phyloP scores from a whole-genome alignment of 2,329 filamentous ascomycete species.

The Colletotrichum navitas region DNA sequence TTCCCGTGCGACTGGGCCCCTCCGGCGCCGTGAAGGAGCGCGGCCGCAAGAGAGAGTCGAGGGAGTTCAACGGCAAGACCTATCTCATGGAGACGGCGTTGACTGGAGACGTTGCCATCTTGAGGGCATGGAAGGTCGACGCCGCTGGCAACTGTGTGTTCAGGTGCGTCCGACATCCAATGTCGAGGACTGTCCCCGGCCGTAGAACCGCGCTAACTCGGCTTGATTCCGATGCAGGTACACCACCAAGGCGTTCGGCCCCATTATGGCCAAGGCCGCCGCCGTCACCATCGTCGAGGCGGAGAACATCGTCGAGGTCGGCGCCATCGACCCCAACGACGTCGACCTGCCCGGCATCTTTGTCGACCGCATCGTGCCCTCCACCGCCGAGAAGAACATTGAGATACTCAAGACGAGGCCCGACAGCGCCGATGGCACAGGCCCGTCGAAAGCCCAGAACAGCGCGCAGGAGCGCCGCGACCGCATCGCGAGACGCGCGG shows the following conservation, averaged over 20 bases:
- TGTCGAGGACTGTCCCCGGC: neutral
- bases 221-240: slow-evolving; percentile 57
- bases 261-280: slow-evolving; percentile 86
- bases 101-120: slow-evolving; percentile 80
- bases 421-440: slow-evolving; percentile 49
- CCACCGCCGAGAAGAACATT: slow-evolving; percentile 77
- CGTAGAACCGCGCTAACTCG: neutral
- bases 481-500: slow-evolving; percentile 81
- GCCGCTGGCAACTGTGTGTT: slow-evolving; percentile 85
- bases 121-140: slow-evolving; percentile 83
- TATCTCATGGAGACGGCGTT: slow-evolving; percentile 85
- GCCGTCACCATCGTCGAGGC: slow-evolving; percentile 85
- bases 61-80: slow-evolving; percentile 78
- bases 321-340: slow-evolving; percentile 78
- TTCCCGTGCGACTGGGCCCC: slow-evolving; percentile 72
- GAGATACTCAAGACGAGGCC: slow-evolving; percentile 75
- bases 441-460: slow-evolving; percentile 54
- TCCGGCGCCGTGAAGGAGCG: slow-evolving; percentile 72
- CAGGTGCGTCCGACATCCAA: slow-evolving; percentile 58
- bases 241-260: slow-evolving; percentile 80
- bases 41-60: slow-evolving; percentile 75
- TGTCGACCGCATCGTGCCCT: slow-evolving; percentile 83
- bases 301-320: slow-evolving; percentile 83
- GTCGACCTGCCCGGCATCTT: slow-evolving; percentile 87
- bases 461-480: slow-evolving; percentile 69